A percentile compares a stretch with the other conserved stretches of the same genome.
These are phyloP conservation scores for Paramyrothecium roridum DNA, from an alignment of 2,329 filamentous ascomycete species.

Conservation along the genomic window DNA sequence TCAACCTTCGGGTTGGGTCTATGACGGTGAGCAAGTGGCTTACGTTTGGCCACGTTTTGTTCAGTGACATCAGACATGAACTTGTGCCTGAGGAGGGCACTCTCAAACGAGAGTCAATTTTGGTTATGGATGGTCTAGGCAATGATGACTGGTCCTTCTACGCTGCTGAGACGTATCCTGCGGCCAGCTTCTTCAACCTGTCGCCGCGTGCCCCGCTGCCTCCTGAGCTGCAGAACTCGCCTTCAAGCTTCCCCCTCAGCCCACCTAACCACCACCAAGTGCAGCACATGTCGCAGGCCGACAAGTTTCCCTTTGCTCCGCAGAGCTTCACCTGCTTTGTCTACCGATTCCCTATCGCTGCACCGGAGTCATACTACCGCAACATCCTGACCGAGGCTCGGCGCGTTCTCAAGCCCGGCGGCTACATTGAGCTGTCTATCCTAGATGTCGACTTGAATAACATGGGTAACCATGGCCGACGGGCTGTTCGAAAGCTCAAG, in stretches of 20 bases:
- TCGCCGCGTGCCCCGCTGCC: constrained; percentile 55
- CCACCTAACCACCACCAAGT: constrained; percentile 75
- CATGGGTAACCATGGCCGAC: constrained; percentile 70
- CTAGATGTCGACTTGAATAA: constrained; percentile 79
- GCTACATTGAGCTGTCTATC: constrained; percentile 75
- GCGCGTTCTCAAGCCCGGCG: constrained; percentile 73
- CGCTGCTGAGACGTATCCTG: constrained; percentile 74
- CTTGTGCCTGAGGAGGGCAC: constrained; percentile 42
- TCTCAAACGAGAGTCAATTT: constrained; percentile 55
- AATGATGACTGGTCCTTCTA: constrained; percentile 89
- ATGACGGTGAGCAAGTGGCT: constrained; percentile 88
- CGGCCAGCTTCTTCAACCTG: constrained; percentile 73
- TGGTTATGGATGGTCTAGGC: constrained; percentile 81
- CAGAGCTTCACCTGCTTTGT: constrained; percentile 76
- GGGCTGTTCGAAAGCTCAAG: constrained; percentile 68
- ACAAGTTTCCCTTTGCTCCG: constrained; percentile 71
- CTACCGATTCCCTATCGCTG: constrained; percentile 71
- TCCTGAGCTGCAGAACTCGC: constrained; percentile 36
- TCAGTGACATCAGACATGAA: constrained; percentile 75
- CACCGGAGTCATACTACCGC: constrained; percentile 65
- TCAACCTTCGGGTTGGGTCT: constrained; percentile 75
- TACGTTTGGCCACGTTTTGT: constrained; percentile 78
- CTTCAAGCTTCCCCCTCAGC: constrained; percentile 49
- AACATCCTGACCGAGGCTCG: constrained; percentile 73
- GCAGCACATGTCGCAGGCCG: constrained; percentile 58